These are phyloP conservation scores for Amaranthus cruentus DNA, from an alignment of 148 eudicot genomes.

Conservation along the genomic window DNA sequence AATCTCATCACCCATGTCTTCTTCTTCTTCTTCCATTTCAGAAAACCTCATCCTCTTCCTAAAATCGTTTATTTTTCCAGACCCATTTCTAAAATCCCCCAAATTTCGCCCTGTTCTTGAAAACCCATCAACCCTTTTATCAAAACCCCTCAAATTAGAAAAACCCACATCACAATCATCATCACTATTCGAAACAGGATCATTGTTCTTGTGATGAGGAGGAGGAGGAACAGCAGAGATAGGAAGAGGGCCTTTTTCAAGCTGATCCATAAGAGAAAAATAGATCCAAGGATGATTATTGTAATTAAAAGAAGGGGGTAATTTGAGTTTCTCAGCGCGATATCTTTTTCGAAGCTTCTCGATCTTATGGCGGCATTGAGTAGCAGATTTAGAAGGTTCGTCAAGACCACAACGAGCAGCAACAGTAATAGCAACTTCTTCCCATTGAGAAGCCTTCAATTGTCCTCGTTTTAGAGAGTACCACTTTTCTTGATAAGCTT, in stretches of 20 bases:
- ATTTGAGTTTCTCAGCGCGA: constrained; percentile 39
- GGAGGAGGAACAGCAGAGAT: constrained; percentile 39
- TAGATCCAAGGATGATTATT: constrained; percentile 46
- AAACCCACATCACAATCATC: background rate
- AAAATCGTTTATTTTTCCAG: constrained; percentile 9
- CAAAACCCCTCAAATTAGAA: background rate
- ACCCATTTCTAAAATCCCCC: constrained; percentile 5
- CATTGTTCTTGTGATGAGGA: constrained; percentile 16
- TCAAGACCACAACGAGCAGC: constrained; percentile 54
- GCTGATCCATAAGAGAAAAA: constrained; percentile 52
- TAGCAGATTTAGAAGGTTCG: constrained; percentile 53
- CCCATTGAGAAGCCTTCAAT: constrained; percentile 69
- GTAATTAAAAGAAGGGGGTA: constrained; percentile 17
- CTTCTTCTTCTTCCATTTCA: background rate
- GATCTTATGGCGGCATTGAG: constrained; percentile 83
- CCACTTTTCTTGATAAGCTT: constrained; percentile 71
- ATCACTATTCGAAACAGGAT: background rate
- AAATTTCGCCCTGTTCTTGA: constrained; percentile 7
- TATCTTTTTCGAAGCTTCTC: constrained; percentile 77
- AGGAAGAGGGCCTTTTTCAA: constrained; percentile 70
- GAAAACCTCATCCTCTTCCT: background rate
- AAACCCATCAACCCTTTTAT: constrained; percentile 25
- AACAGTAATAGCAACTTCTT: constrained; percentile 59
- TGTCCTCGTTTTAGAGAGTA: constrained; percentile 62
- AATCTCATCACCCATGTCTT: background rate